Evolutionary conservation across 306 rosid genomes (phyloP).

Genomic region (Begonia loranthoides): DNA sequence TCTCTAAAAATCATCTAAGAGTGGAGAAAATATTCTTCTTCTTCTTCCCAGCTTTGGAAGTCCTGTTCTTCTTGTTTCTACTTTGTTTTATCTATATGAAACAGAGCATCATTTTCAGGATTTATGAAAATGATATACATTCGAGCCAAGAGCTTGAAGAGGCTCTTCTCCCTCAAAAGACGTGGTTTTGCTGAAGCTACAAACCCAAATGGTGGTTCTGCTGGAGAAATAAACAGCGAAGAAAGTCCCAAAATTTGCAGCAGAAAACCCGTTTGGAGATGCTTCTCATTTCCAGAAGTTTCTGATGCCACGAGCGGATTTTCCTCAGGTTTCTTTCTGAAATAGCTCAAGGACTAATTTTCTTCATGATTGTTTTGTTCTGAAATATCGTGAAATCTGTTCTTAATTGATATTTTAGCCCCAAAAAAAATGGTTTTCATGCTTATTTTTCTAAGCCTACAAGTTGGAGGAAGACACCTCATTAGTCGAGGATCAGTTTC

Average conservation of each 20-base stretch:
- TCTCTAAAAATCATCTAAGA: too few species aligned
- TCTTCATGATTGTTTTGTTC: too few species aligned
- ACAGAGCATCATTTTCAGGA: neutral
- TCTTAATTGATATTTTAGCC: too few species aligned
- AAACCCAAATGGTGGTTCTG: conserved; percentile 6
- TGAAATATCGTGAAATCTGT: neutral
- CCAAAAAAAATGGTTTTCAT: too few species aligned
- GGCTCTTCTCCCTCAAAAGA: conserved; percentile 71
- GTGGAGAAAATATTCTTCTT: too few species aligned
- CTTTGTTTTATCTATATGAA: neutral
- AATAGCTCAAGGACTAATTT: neutral
- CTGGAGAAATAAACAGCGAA: conserved; percentile 1
- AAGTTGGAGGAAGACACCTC: too few species aligned
- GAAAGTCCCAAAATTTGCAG: conserved; percentile 6
- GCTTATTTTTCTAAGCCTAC: too few species aligned
- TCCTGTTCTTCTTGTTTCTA: neutral
- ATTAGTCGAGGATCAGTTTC: too few species aligned
- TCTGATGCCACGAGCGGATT: conserved; percentile 68
- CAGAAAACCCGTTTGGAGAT: conserved; percentile 71
- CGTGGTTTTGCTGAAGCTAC: conserved; percentile 27
- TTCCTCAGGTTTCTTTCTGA: conserved; percentile 39
- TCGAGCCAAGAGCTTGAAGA: conserved; percentile 47
- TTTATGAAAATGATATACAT: conserved; percentile 44
- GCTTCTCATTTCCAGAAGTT: conserved; percentile 66
- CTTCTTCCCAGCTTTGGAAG: too few species aligned